These are phyloP conservation scores for Apostasia shenzhenica DNA, from an alignment of 106 monocot genomes.

Conservation along the genomic window DNA sequence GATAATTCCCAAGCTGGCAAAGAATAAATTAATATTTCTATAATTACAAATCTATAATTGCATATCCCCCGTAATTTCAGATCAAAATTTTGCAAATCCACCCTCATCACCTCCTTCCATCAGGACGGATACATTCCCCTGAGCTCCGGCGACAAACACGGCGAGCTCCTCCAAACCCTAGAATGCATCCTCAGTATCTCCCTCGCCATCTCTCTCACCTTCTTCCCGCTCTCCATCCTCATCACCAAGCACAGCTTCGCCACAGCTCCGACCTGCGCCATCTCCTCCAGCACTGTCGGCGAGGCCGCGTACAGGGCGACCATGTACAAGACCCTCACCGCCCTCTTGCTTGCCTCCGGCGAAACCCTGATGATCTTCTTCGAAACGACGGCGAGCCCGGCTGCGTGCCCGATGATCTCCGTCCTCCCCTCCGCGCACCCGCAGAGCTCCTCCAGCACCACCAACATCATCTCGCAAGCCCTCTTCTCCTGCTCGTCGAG, in stretches of 20 bases:
- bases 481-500: slow-evolving; percentile 26
- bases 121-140: slow-evolving; percentile 17
- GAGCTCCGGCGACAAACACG: slow-evolving; percentile 34
- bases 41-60: no score
- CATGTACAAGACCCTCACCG: slow-evolving; percentile 30
- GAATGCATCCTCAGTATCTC: slow-evolving; percentile 59
- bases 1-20: no score
- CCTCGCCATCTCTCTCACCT: slow-evolving; percentile 47
- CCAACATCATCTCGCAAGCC: slow-evolving; percentile 25
- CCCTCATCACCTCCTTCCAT: no score
- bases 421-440: slow-evolving; percentile 40
- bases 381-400: slow-evolving; percentile 35
- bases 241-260: slow-evolving; percentile 39
- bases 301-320: slow-evolving; percentile 29
- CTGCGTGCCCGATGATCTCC: slow-evolving; percentile 26
- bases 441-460: slow-evolving; percentile 32
- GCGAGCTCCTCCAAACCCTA: slow-evolving; percentile 54
- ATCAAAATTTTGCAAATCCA: no score
- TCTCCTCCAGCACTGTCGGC: slow-evolving; percentile 39
- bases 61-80: no score
- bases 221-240: slow-evolving; percentile 23
- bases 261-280: slow-evolving; percentile 52
- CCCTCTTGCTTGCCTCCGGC: slow-evolving; percentile 18
- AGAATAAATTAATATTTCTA: no score
- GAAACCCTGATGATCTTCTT: slow-evolving; percentile 29